Base-by-base conservation (phyloP, 2,329 filamentous ascomycete species). In the Zalaria sp. region DNA sequence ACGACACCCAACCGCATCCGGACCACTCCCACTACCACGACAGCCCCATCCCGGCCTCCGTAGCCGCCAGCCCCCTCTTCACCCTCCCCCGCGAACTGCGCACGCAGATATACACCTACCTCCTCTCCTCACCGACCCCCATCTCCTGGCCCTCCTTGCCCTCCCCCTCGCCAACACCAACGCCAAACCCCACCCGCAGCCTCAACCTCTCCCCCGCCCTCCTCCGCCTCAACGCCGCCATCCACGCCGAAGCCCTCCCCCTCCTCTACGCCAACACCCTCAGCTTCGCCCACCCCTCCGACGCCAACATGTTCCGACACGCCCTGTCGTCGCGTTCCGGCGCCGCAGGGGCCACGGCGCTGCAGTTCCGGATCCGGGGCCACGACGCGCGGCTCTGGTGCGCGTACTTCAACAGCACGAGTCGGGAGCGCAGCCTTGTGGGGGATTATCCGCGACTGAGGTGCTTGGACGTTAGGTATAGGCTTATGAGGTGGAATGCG, bases 221-320 rank as follows among this genome's bases (percentile, higher is more conserved):
- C 4, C 52, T 61, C 29, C 46, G 53, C 27, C 50, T 50, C 6
- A 57, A 53, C 46, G 49, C 49, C 27, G 46, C 54, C 39, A 46
- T 62, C 31, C 48, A 57, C 39, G 49, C 51, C 34, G 59, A 62
- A 46, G 47, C 56, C 4, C 51, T 51, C 25, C 53, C 52, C 5
- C 37, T 61, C 32, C 56, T 62, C n/a, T 61, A 61, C 50, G 48
- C 50, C 10, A 62, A 60, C 46, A 49, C 44, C n/a, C 43, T 60
- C 26, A 50, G 51, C 18, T 61, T 61, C 43, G 50, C 55, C 43
- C 58, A 62, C 44, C 58, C 59, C 4, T 53, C 48, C 35, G 59
- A 62, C 44, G 57, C 56, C 6, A 62, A 62, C 47, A 58, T 62
- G 48, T 61, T 61, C 42, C 53, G 53, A 2, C 54, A 55, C 40